phyloP scores from a whole-genome alignment of 2,329 filamentous ascomycete species.

The Fonsecaea multimorphosa region DNA sequence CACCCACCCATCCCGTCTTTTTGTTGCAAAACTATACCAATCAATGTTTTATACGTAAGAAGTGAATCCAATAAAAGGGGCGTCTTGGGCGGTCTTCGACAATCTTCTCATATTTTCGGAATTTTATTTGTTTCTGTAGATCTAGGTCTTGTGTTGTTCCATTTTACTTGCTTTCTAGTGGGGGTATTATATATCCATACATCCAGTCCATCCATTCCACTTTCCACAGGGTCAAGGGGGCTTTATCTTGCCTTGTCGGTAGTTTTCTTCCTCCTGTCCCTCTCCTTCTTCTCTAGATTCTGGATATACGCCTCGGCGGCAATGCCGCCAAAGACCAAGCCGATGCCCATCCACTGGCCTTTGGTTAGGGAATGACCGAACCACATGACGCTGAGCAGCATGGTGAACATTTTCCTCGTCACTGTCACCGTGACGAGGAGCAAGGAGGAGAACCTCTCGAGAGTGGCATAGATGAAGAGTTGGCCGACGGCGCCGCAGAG shows the following conservation, averaged over 20 bases:
- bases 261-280: conserved; percentile 61
- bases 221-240: too few relatives aligned
- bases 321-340: conserved; percentile 91
- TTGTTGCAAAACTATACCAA: too few relatives aligned
- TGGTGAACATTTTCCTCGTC: conserved; percentile 98
- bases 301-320: conserved; percentile 86
- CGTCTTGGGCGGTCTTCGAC: background rate
- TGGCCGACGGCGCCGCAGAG: conserved; percentile 91
- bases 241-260: conserved; percentile 6
- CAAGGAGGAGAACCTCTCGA: conserved; percentile 88
- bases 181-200: too few relatives aligned
- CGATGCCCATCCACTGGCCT: conserved; percentile 96
- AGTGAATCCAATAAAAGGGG: too few relatives aligned
- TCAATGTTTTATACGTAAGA: too few relatives aligned
- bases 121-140: background rate
- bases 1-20: too few relatives aligned
- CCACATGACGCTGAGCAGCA: conserved; percentile 93
- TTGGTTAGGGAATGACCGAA: conserved; percentile 84
- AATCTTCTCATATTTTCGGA: background rate
- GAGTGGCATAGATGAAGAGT: conserved; percentile 96
- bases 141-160: too few relatives aligned
- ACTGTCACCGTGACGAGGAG: conserved; percentile 96
- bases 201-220: too few relatives aligned
- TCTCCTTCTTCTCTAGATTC: conserved; percentile 80
- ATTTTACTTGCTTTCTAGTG: too few relatives aligned